Evolutionary conservation across 1,139 yeast genomes (phyloP).

Genomic region (Taiozyma onychis): DNA sequence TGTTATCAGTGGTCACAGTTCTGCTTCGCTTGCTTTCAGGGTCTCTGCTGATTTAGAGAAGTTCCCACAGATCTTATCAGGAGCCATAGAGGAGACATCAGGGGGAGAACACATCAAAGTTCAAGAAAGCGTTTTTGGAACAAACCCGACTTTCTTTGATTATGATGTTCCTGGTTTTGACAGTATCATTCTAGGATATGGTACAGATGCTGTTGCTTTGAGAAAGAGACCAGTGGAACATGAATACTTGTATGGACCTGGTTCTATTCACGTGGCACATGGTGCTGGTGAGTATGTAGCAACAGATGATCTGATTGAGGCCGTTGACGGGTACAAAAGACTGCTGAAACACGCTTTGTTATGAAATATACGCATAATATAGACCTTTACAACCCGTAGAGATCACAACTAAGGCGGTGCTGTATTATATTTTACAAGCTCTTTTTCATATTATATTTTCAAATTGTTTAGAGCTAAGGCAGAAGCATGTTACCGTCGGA

Average conservation of each 20-base stretch:
- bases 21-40: conserved; percentile 43
- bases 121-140: neutral
- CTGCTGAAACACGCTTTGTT: conserved; percentile 29
- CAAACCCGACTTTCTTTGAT: conserved; percentile 43
- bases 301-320: conserved; percentile 40
- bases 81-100: conserved; percentile 27
- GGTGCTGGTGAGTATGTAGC: conserved; percentile 51
- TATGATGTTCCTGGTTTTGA: conserved; percentile 59
- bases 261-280: conserved; percentile 60
- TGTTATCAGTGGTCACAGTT: conserved; percentile 53
- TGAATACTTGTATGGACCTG: conserved; percentile 61
- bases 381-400: too few species aligned
- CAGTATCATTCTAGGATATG: conserved; percentile 45
- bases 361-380: neutral
- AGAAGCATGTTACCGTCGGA: neutral
- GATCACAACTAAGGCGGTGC: too few species aligned
- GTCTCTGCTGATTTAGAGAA: conserved; percentile 41
- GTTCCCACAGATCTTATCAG: conserved; percentile 32
- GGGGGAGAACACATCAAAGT: conserved; percentile 22
- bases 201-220: conserved; percentile 57
- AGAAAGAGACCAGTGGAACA: conserved; percentile 29
- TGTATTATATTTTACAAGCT: too few species aligned
- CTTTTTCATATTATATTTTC: too few species aligned
- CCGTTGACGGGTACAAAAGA: conserved; percentile 50
- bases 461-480: too few species aligned